Base-by-base conservation (phyloP, 768 basidiomycete species). In the Mycena galopus region DNA sequence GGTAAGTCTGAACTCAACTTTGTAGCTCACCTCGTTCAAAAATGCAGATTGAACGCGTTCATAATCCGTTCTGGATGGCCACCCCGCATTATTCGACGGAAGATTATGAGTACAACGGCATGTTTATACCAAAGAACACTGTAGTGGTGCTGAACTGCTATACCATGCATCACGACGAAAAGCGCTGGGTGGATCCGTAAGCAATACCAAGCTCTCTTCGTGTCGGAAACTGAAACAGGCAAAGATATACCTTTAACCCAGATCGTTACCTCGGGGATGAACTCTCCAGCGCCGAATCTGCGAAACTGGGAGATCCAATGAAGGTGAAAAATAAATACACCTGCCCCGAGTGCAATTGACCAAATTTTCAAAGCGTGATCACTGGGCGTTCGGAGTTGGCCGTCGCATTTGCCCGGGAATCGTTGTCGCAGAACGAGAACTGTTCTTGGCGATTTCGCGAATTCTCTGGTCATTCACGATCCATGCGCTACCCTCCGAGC, bases 341-440 rank as follows among this genome's bases (percentile, higher is more conserved):
- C 35, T 14, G 35, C 12, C 35, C 12, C 12, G 35, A 37, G 8
- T 14, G 35, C 12, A 37, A n/a, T 37, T 37, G 16, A 14, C 75
- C 9, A 66, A 83, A 62, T 73, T 77, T 7, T 70, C 74, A 72
- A 76, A 81, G 16, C 75, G 83, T 10, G 83, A 84, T 68, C 82
- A 84, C 57, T 84, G 82, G 82, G 65, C 78, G 12, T 84, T 84
- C 58, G 83, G 83, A 23, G 82, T 80, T 0, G 83, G 83, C 3
- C 79, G 81, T 1, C 73, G 81, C 2, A 79, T 83, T 58, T 83
- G 83, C 55, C 82, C 81, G 0, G 83, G 81, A 7, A 75, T 82
- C 17, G 67, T 73, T 29, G 76, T 82, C n/a, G 83, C 83, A 12
- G 83, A 84, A 57, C 75, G 77, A 2, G 80, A 82, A 71, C 69